These are phyloP conservation scores for Colletotrichum cuscutae DNA, from an alignment of 2,329 filamentous ascomycete genomes.

Conservation along the genomic window DNA sequence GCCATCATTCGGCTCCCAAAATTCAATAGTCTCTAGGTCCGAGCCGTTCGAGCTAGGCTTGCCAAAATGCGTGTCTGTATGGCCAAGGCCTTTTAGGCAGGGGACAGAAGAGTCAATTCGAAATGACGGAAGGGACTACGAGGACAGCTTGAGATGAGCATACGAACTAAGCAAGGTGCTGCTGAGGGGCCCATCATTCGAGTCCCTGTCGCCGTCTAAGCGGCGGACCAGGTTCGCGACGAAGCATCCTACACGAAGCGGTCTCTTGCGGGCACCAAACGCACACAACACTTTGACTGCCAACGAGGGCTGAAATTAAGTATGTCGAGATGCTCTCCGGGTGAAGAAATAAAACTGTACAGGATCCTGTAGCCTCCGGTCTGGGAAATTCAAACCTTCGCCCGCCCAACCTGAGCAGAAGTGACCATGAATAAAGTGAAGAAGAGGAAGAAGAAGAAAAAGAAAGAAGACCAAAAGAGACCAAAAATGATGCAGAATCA, in stretches of 20 bases:
- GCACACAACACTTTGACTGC: slow-evolving; percentile 18
- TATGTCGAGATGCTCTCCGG: slow-evolving; percentile 6
- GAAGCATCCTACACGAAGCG: background rate
- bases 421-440: background rate
- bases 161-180: background rate
- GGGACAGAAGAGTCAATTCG: background rate
- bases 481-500: slow-evolving; percentile 15
- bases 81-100: background rate
- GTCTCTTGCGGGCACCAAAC: slow-evolving; percentile 4
- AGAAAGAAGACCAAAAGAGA: background rate
- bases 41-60: background rate
- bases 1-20: background rate
- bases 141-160: background rate
- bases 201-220: slow-evolving; percentile 27
- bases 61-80: background rate
- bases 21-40: background rate
- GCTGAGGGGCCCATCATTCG: slow-evolving; percentile 10
- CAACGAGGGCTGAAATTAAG: slow-evolving; percentile 17
- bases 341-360: slow-evolving; percentile 14
- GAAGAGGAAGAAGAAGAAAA: too few species aligned
- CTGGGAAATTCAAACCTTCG: slow-evolving; percentile 14
- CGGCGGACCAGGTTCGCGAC: slow-evolving; percentile 21
- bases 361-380: slow-evolving; percentile 10
- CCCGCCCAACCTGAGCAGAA: slow-evolving; percentile 5
- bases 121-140: background rate